phyloP scores from a whole-genome alignment of 176 grass and related monocot species.

The Carex cristatella region DNA sequence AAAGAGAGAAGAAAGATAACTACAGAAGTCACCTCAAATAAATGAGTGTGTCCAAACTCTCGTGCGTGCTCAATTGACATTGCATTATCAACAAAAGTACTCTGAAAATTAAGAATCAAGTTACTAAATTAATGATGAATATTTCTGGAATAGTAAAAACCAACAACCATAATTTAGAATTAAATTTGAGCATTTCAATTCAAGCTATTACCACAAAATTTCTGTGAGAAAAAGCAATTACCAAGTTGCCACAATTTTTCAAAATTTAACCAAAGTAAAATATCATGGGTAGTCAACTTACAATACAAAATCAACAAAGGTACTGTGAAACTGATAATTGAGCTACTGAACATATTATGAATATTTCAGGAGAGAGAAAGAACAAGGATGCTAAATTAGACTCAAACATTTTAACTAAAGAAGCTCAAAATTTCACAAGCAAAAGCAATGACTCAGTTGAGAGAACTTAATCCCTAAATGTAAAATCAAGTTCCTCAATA shows the following conservation, averaged over 20 bases:
- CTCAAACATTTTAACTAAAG: neutral
- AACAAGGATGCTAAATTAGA: neutral
- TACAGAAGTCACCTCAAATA: slow-evolving; percentile 61
- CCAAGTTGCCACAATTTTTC: neutral
- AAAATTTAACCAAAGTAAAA: neutral
- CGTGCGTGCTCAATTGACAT: slow-evolving; percentile 72
- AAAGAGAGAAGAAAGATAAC: neutral
- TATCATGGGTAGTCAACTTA: slow-evolving; percentile 22
- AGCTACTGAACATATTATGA: neutral
- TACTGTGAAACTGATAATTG: slow-evolving; percentile 38
- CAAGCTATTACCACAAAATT: neutral
- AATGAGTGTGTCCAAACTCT: slow-evolving; percentile 76
- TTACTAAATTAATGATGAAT: neutral
- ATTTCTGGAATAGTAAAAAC: neutral
- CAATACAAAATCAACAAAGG: slow-evolving; percentile 50
- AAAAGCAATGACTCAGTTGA: neutral
- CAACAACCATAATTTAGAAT: neutral
- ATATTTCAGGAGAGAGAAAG: neutral
- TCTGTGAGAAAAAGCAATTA: neutral
- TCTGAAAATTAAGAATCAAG: slow-evolving; percentile 38
- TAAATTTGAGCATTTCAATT: neutral
- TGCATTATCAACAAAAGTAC: slow-evolving; percentile 70
- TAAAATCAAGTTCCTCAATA: neutral
- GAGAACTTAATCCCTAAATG: neutral
- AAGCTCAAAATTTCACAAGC: neutral